These are phyloP conservation scores for Lasiodiplodia sp. DNA, from an alignment of 2,329 filamentous ascomycete genomes.

Conservation along the genomic window DNA sequence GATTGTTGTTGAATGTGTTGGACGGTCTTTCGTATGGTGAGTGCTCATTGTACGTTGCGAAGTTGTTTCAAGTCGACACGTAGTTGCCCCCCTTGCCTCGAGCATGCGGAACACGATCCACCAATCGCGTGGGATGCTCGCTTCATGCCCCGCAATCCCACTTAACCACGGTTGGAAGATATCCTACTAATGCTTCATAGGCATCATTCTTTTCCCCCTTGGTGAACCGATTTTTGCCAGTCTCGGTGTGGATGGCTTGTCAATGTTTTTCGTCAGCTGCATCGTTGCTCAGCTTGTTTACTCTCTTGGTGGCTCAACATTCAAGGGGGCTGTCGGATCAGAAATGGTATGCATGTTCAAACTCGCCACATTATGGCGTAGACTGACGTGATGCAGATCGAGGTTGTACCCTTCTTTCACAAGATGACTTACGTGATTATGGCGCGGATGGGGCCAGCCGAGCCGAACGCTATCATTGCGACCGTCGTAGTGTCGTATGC, in stretches of 20 bases:
- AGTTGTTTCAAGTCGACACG: too few relatives aligned
- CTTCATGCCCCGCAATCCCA: not conserved
- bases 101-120: not conserved
- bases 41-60: constrained; percentile 1
- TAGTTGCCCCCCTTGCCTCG: not conserved
- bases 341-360: constrained; percentile 70
- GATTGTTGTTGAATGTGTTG: constrained; percentile 87
- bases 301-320: constrained; percentile 82
- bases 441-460: constrained; percentile 75
- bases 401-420: constrained; percentile 98
- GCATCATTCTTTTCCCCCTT: constrained; percentile 94
- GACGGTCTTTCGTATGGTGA: constrained; percentile 92
- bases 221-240: constrained; percentile 84
- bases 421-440: constrained; percentile 96
- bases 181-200: constrained; percentile 46
- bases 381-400: constrained; percentile 66
- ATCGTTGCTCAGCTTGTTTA: constrained; percentile 93
- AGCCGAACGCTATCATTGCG: constrained; percentile 85
- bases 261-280: constrained; percentile 98
- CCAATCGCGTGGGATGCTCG: not conserved
- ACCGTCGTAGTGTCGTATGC: constrained; percentile 94
- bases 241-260: constrained; percentile 91
- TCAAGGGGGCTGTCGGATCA: constrained; percentile 89
- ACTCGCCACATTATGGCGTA: constrained; percentile 10
- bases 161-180: not conserved